Conservation (phyloP, 2,329 filamentous ascomycete species). For the Neofusicoccum ribis region DNA sequence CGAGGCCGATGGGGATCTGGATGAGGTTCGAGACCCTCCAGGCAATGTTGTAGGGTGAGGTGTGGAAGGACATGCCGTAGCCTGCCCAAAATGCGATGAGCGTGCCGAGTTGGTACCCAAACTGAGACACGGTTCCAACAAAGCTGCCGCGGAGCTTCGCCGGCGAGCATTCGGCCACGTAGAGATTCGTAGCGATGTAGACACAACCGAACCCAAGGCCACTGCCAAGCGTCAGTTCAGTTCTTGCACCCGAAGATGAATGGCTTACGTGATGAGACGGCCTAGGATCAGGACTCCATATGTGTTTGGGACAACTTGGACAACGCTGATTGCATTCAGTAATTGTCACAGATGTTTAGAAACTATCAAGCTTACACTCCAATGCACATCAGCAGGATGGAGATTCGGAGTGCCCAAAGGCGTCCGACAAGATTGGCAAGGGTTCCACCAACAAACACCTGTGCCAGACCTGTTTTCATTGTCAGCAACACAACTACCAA, state of each 20-base stretch:
- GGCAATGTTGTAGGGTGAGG: constrained; percentile 44
- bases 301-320: constrained; percentile 45
- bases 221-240: constrained; percentile 24
- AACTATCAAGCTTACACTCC: constrained; percentile 32
- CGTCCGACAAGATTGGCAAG: constrained; percentile 41
- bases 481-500: not conserved
- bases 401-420: constrained; percentile 43
- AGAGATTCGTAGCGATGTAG: constrained; percentile 46
- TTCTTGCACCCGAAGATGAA: not conserved
- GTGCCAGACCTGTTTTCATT: constrained; percentile 33
- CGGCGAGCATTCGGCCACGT: constrained; percentile 46
- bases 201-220: constrained; percentile 45
- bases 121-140: constrained; percentile 44
- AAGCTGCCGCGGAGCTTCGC: constrained; percentile 42
- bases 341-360: not conserved
- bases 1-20: constrained; percentile 44
- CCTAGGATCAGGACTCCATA: constrained; percentile 44
- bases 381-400: constrained; percentile 42
- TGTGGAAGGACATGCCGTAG: constrained; percentile 46
- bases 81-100: constrained; percentile 48
- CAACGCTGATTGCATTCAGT: constrained; percentile 30
- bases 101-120: constrained; percentile 47
- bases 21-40: constrained; percentile 46
- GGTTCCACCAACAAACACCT: constrained; percentile 42
- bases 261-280: constrained; percentile 38